Evolutionary conservation across 2,329 filamentous ascomycete species (phyloP).

Genomic region (Apiospora saccharicola): DNA sequence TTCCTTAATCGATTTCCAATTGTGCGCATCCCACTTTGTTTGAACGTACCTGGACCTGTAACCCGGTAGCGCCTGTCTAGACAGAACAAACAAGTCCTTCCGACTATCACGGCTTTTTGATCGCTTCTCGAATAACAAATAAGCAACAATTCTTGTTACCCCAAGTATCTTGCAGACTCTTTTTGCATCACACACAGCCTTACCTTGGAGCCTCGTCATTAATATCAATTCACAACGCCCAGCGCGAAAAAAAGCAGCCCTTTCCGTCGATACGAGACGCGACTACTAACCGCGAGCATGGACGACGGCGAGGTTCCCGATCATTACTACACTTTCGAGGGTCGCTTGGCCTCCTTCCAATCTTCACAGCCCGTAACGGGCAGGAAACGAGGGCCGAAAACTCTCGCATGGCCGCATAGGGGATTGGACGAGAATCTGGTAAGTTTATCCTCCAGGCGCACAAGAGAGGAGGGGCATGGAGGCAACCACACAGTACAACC

Average conservation of each 20-base stretch:
- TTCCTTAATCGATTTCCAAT: constrained; percentile 12
- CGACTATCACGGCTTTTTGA: neutral
- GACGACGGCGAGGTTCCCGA: constrained; percentile 49
- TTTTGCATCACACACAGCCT: neutral
- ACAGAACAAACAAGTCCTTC: neutral
- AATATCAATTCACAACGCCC: constrained; percentile 7
- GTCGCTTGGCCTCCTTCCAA: constrained; percentile 83
- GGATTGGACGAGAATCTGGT: constrained; percentile 71
- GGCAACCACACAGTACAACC: neutral
- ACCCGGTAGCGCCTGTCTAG: constrained; percentile 18
- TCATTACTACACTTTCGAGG: constrained; percentile 70
- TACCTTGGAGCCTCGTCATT: neutral
- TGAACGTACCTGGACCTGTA: constrained; percentile 10
- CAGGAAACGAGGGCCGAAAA: constrained; percentile 63
- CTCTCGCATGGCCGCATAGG: constrained; percentile 80
- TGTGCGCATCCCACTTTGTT: constrained; percentile 18
- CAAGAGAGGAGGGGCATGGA: constrained; percentile 17
- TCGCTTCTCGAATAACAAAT: neutral
- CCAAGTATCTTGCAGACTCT: neutral
- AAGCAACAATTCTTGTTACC: neutral
- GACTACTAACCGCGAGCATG: neutral
- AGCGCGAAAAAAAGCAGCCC: neutral
- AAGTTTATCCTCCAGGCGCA: constrained; percentile 38
- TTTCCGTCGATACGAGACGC: neutral
- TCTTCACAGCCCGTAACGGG: constrained; percentile 68